A percentile compares a stretch with the other conserved stretches of the same genome.
phyloP scores from a whole-genome alignment of 192 early-diverging fungal genomes.

The Linnemannia schmuckeri region DNA sequence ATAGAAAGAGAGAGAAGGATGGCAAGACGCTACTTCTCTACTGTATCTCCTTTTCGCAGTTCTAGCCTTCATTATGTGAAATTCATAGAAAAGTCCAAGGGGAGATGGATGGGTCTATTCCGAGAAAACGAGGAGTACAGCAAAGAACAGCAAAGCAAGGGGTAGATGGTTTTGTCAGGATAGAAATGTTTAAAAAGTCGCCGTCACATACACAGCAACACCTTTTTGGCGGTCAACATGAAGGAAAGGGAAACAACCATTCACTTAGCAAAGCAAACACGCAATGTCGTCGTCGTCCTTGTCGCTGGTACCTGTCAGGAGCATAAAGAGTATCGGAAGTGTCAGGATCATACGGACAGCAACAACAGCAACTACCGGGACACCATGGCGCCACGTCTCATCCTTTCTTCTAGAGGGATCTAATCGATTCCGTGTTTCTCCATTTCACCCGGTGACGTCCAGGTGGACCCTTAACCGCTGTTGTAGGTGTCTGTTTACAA shows the following conservation, averaged over 20 bases:
- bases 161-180: not conserved
- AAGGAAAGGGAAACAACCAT: not conserved
- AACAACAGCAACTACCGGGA: not conserved
- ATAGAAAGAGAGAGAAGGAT: not conserved
- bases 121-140: not conserved
- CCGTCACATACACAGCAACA: not conserved
- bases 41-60: not conserved
- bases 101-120: not conserved
- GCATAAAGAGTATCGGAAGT: conserved; percentile 3
- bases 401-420: not conserved
- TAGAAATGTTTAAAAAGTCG: not conserved
- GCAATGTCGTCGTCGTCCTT: not conserved
- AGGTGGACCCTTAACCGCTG: not conserved
- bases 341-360: not conserved
- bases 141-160: not conserved
- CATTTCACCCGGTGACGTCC: not conserved
- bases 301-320: not conserved
- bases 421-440: not conserved
- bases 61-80: not conserved
- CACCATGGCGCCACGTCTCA: not conserved
- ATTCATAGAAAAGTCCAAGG: not conserved
- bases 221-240: not conserved
- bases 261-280: not conserved
- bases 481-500: not conserved
- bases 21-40: not conserved